Conservation (phyloP, 306 rosid genomes). For the Sindora glabra region DNA sequence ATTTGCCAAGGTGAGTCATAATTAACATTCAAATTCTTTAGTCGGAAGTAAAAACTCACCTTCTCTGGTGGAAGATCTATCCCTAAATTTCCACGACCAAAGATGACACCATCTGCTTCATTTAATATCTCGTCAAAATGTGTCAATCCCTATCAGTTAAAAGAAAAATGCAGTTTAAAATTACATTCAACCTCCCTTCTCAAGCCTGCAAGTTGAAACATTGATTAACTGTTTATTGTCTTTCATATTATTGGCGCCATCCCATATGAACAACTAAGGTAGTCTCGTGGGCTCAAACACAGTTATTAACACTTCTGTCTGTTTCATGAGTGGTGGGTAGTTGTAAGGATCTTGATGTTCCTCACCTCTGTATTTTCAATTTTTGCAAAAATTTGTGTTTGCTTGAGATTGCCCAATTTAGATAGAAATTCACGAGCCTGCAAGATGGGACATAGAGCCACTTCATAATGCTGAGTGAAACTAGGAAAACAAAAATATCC, state of each 20-base stretch:
- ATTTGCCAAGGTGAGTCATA: neutral
- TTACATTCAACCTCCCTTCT: neutral
- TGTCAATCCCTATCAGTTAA: slow-evolving; percentile 36
- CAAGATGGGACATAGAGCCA: slow-evolving; percentile 24
- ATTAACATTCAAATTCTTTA: neutral
- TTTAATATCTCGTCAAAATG: slow-evolving; percentile 63
- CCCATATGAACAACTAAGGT: too few relatives aligned
- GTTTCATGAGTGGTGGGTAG: neutral
- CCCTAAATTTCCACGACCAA: slow-evolving; percentile 72
- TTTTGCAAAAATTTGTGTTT: slow-evolving; percentile 55
- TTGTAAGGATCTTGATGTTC: neutral
- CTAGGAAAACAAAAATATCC: neutral
- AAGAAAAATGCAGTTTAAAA: slow-evolving; percentile 12
- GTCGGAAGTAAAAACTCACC: slow-evolving; percentile 37
- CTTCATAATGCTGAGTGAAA: neutral
- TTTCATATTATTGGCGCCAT: neutral
- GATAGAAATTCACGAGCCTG: slow-evolving; percentile 62
- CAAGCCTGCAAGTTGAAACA: neutral
- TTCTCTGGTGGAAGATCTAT: slow-evolving; percentile 74
- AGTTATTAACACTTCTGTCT: neutral
- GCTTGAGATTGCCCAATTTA: slow-evolving; percentile 33
- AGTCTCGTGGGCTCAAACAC: neutral
- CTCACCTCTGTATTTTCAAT: slow-evolving; percentile 48
- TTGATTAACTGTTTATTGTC: neutral
- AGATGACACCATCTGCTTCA: slow-evolving; percentile 68